Base-by-base conservation (phyloP, 352 stramenopile species). In the Pythium folliculosum region DNA sequence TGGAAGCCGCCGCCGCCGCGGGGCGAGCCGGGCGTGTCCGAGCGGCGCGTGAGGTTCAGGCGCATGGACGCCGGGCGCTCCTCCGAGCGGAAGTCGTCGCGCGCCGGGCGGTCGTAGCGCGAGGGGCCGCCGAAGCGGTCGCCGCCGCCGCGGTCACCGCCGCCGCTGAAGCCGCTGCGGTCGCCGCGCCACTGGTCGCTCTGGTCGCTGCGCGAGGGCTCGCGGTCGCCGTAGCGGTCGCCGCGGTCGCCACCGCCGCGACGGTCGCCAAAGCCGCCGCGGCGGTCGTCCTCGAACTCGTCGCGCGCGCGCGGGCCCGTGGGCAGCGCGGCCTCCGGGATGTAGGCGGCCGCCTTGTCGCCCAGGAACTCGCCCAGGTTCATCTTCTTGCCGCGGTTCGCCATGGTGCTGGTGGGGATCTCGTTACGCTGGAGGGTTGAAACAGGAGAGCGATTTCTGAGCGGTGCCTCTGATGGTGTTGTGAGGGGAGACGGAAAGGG, bases 11-110 rank as follows among this genome's bases (percentile, higher is more conserved):
- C 40, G 40, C 40, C 40, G 45, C 71, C 71, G 30, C 72, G 70
- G 45, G 67, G 69, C 23, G 79, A 81, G 38, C 64, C 69, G 40
- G 52, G 63, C 0, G 69, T 72, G 17, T 68, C 52, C 40, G 57
- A 30, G 27, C 84, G 83, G n/a, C 81, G 82, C 71, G 76, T 62
- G 49, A 94, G 69, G 67, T 94, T 94, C 64, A 94, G 60, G 30
- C 84, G 82, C 83, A 94, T 87, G 69, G 90, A 81, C 17, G 85
- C 65, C n/a, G 85, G 85, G 30, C 85, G 81, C 65, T 90, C 85
- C 63, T 93, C 81, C 1, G 72, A 37, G 44, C 78, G 74, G 53
- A 84, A 84, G 1, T 86, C 72, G 62, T 85, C 81, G 49, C 84
- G 78, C 45, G 69, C 62, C 19, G 83, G 83, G n/a, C 84, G 84